These are phyloP conservation scores for Gillenia trifoliata DNA, from an alignment of 306 rosid species.

Conservation along the genomic window DNA sequence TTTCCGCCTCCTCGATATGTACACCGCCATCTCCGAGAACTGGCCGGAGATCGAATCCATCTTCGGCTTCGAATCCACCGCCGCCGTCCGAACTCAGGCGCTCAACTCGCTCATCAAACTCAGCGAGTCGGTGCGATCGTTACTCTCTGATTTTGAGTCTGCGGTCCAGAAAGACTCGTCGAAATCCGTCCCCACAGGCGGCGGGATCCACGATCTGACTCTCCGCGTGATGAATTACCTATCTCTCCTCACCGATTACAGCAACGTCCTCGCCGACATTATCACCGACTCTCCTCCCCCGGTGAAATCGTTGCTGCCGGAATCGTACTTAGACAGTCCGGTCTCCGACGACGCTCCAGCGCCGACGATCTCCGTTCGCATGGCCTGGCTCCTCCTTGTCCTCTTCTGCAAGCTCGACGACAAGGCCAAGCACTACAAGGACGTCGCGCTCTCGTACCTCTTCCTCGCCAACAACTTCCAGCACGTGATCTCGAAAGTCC, in stretches of 20 bases:
- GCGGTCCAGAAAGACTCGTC: constrained; percentile 46
- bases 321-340: constrained; percentile 33
- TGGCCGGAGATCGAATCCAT: constrained; percentile 61
- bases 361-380: constrained; percentile 20
- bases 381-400: constrained; percentile 54
- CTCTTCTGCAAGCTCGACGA: constrained; percentile 67
- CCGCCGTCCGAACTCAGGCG: constrained; percentile 35
- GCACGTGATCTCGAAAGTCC: constrained; percentile 38
- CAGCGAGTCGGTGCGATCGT: constrained; percentile 29
- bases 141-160: constrained; percentile 42
- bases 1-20: constrained; percentile 62
- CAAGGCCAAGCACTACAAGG: constrained; percentile 51
- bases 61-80: constrained; percentile 45
- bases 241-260: constrained; percentile 51
- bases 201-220: constrained; percentile 50
- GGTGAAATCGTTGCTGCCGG: constrained; percentile 23
- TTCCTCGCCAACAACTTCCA: constrained; percentile 64
- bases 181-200: constrained; percentile 20
- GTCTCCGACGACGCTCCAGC: constrained; percentile 17
- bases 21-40: constrained; percentile 26
- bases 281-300: constrained; percentile 35
- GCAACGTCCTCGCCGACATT: constrained; percentile 43
- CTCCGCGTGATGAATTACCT: constrained; percentile 40
- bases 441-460: constrained; percentile 45
- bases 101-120: constrained; percentile 31